A percentile compares a stretch with the other conserved stretches of the same genome.
Evolutionary conservation across 768 basidiomycete species (phyloP).

Genomic region (Strobilomyces dryophilus): DNA sequence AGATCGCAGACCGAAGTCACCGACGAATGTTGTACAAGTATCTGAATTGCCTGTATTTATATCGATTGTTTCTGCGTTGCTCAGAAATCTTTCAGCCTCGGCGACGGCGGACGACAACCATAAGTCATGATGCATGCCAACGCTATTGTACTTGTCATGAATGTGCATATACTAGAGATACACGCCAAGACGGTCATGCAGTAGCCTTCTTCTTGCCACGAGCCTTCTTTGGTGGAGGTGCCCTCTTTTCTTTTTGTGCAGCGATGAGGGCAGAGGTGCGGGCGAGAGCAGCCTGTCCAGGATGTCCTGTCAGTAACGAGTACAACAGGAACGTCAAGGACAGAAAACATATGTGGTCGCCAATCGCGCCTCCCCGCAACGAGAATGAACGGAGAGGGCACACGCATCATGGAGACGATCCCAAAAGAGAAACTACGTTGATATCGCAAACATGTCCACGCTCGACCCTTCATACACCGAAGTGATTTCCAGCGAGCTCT

Average conservation of each 20-base stretch:
- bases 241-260: conserved; percentile 69
- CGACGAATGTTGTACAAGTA: conserved; percentile 6
- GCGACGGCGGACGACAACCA: not conserved
- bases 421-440: conserved; percentile 24
- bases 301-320: conserved; percentile 25
- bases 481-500: conserved; percentile 83
- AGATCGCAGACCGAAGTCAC: not conserved
- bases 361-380: conserved; percentile 30
- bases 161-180: conserved; percentile 26
- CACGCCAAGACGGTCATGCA: conserved; percentile 20
- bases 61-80: conserved; percentile 5
- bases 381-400: conserved; percentile 28
- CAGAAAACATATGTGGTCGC: conserved; percentile 19
- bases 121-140: conserved; percentile 4
- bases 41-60: conserved; percentile 17
- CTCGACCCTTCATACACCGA: conserved; percentile 74
- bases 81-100: not conserved
- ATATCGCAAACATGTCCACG: conserved; percentile 93
- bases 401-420: conserved; percentile 19
- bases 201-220: conserved; percentile 69
- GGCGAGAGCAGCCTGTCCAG: conserved; percentile 62
- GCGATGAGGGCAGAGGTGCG: conserved; percentile 70
- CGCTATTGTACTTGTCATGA: conserved; percentile 16
- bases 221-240: conserved; percentile 60
- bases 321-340: conserved; percentile 42